Base-by-base conservation (phyloP, 2,329 filamentous ascomycete species). In the Pseudogymnoascus sp. region DNA sequence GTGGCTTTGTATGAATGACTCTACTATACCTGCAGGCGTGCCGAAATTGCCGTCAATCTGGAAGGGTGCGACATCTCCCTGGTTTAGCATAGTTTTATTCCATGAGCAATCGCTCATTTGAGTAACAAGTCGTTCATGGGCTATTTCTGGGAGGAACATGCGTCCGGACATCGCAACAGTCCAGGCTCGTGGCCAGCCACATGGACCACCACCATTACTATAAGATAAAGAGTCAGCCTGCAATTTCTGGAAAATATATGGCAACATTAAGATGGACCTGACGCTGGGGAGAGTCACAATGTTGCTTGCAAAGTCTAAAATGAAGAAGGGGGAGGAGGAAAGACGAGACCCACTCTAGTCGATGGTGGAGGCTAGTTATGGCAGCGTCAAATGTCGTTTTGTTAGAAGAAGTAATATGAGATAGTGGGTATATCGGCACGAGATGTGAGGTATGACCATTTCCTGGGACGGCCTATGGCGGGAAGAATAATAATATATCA, bases 21-120 rank as follows among this genome's bases (percentile, higher is more conserved):
- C 78, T 1, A 75, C 67, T 8, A 80, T 73, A 6, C 75, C 77
- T 5, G 74, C 74, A 2, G 74, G 73, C 8, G 75, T 74, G 3
- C 78, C 78, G 63, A 79, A 77, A 62, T 81, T 81, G 3, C 78
- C 78, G 62, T 81, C 78, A 11, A 79, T 78, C 65, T 80, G 78
- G 64, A 80, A 79, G 14, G 59, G 35, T 20, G 59, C 38, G 9
- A 41, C 38, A 2, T 41, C 38, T 20, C 38, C 38, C 38, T 41
- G 38, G 18, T 41, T 41, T 34, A 34, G 37, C 35, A 34, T 58
- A 7, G 20, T 41, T 18, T 41, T 41, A 20, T 41, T 41, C 38
- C 38, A 41, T 1, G 38, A 41, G 8, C 38, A 41, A 6, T 41
- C 18, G 38, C 38, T 41, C 38, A 41, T 41, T 22, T 41, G 16